phyloP scores from a whole-genome alignment of 2,329 filamentous ascomycete species.

The Phaeosphaeriaceae sp. region DNA sequence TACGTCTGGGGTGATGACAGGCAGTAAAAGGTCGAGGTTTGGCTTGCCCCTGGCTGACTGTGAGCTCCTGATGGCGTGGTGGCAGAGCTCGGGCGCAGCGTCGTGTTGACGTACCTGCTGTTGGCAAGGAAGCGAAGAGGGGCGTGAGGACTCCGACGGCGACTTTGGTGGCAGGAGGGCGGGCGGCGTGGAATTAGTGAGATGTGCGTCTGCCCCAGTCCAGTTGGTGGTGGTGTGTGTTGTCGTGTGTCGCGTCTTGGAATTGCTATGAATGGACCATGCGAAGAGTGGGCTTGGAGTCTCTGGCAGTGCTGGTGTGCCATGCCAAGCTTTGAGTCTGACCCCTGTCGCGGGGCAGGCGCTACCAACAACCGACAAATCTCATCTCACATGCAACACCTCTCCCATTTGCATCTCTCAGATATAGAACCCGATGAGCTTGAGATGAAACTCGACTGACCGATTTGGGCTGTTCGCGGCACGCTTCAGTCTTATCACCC shows the following conservation, averaged over 20 bases:
- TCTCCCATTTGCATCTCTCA: neutral
- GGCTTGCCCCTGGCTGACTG: slow-evolving; percentile 11
- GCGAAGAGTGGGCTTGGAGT: slow-evolving; percentile 6
- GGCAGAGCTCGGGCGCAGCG: slow-evolving; percentile 30
- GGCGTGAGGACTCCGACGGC: slow-evolving; percentile 24
- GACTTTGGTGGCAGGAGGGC: slow-evolving; percentile 18
- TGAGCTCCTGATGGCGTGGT: slow-evolving; percentile 34
- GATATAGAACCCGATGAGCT: no score
- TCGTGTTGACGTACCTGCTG: slow-evolving; percentile 47
- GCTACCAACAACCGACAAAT: slow-evolving; percentile 9
- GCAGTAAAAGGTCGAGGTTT: neutral
- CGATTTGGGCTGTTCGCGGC: no score
- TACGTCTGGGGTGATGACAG: slow-evolving; percentile 20
- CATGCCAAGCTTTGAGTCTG: slow-evolving; percentile 8
- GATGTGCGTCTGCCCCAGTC: slow-evolving; percentile 22
- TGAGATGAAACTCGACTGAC: no score
- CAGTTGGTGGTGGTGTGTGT: slow-evolving; percentile 11
- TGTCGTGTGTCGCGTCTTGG: slow-evolving; percentile 23
- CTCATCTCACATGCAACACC: neutral
- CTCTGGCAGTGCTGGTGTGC: slow-evolving; percentile 7
- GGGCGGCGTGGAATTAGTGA: slow-evolving; percentile 12
- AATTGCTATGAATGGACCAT: slow-evolving; percentile 17
- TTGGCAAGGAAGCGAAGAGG: slow-evolving; percentile 37
- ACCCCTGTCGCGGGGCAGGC: slow-evolving; percentile 19
- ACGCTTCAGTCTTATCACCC: no score